These are phyloP conservation scores for Pelargonium nanum DNA, from an alignment of 345 rosid species.

Conservation along the genomic window DNA sequence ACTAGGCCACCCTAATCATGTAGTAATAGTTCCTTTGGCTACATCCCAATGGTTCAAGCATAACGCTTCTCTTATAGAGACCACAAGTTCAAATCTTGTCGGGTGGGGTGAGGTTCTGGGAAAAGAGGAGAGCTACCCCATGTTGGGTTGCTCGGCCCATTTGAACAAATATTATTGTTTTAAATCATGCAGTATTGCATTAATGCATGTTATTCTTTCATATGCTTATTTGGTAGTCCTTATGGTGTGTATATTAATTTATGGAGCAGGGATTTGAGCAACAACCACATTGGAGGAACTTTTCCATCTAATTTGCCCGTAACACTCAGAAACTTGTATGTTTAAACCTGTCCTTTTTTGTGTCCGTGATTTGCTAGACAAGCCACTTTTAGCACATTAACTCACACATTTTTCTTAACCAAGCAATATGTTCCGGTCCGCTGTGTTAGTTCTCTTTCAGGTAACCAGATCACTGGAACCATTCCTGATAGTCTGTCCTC, in stretches of 20 bases:
- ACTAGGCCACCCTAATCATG: too few species aligned
- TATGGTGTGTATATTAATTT: conserved; percentile 6
- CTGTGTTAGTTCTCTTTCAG: conserved; percentile 44
- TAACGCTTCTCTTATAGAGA: too few species aligned
- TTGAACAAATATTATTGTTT: too few species aligned
- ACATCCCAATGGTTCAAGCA: too few species aligned
- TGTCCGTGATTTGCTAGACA: not conserved
- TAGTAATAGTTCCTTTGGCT: too few species aligned
- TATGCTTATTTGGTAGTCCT: too few species aligned
- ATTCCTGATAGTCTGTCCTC: conserved; percentile 40
- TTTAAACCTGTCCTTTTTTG: conserved; percentile 6
- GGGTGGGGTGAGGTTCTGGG: too few species aligned
- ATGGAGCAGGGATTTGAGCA: conserved; percentile 67
- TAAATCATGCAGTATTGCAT: too few species aligned
- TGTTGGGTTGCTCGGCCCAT: too few species aligned
- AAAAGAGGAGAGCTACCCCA: too few species aligned
- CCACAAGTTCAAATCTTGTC: too few species aligned
- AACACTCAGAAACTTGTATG: conserved; percentile 59
- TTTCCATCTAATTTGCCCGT: conserved; percentile 63
- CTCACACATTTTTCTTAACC: not conserved
- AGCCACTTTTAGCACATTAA: not conserved
- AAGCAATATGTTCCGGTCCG: conserved; percentile 6
- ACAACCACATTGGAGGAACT: conserved; percentile 73
- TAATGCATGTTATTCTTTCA: not conserved
- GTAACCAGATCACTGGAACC: conserved; percentile 51